Conservation (phyloP, 306 rosid species). For the Gillenia trifoliata region DNA sequence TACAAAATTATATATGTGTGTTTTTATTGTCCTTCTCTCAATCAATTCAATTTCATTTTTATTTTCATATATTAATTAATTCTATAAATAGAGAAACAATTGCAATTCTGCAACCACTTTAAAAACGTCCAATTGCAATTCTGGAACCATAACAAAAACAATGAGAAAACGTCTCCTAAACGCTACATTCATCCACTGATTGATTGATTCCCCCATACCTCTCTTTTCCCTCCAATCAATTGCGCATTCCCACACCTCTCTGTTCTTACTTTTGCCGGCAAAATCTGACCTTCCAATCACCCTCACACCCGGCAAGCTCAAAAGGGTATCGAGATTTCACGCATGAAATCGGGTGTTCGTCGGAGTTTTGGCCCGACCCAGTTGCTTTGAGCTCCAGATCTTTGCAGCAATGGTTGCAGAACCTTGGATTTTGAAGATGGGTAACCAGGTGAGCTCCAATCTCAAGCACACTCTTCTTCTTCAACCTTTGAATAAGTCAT, state of each 20-base stretch:
- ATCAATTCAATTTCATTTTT: too few species aligned
- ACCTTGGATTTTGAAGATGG: slow-evolving; percentile 93
- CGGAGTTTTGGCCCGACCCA: background rate
- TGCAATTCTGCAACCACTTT: too few species aligned
- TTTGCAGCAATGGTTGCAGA: slow-evolving; percentile 78
- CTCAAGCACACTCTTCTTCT: slow-evolving; percentile 73
- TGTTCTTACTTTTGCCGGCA: slow-evolving; percentile 1
- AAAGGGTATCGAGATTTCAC: background rate
- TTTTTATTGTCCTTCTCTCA: too few species aligned
- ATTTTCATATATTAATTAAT: too few species aligned
- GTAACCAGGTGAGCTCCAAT: slow-evolving; percentile 86
- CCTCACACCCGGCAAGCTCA: background rate
- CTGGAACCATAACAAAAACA: background rate
- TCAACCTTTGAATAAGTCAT: slow-evolving; percentile 52
- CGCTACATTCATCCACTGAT: slow-evolving; percentile 9
- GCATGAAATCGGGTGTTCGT: background rate
- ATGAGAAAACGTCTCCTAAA: background rate
- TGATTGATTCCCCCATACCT: slow-evolving; percentile 1
- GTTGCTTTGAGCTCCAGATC: slow-evolving; percentile 2
- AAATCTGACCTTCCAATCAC: background rate
- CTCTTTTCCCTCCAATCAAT: slow-evolving; percentile 14
- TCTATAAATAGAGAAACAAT: too few species aligned
- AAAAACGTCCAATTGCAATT: background rate
- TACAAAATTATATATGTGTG: too few species aligned
- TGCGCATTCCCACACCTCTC: slow-evolving; percentile 2